phyloP scores from a whole-genome alignment of 192 early-diverging fungal genomes.

The Obelidium mucronatum region DNA sequence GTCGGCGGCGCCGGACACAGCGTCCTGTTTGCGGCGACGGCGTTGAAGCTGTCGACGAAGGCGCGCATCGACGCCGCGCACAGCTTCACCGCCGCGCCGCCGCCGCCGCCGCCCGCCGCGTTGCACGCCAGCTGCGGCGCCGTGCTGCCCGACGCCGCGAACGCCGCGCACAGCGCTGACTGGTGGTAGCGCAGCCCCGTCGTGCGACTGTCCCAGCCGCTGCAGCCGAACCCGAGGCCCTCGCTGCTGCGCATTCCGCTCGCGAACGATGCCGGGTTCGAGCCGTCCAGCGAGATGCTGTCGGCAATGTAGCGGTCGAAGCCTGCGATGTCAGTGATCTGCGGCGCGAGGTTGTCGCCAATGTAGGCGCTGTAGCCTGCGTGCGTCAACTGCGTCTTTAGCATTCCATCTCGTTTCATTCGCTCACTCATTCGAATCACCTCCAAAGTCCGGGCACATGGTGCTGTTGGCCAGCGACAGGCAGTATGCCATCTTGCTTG shows the following conservation, averaged over 20 bases:
- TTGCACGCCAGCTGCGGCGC: no score
- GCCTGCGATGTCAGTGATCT: not conserved
- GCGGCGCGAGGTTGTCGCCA: not conserved
- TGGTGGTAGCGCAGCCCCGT: slow-evolving; percentile 17
- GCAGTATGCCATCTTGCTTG: no score
- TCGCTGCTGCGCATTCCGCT: not conserved
- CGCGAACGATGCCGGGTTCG: not conserved
- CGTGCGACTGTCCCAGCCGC: not conserved
- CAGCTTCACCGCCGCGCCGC: not conserved
- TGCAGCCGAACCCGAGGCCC: not conserved
- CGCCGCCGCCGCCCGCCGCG: not conserved
- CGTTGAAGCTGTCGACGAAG: not conserved
- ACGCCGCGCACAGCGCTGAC: slow-evolving; percentile 10
- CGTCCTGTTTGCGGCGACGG: not conserved
- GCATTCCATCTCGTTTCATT: not conserved
- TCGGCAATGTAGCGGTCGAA: slow-evolving; percentile 3
- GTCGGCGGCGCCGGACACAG: not conserved
- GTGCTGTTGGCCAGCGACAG: slow-evolving; percentile 14
- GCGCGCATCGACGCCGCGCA: not conserved
- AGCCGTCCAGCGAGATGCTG: not conserved
- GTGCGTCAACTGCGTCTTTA: not conserved
- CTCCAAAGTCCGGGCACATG: slow-evolving; percentile 9
- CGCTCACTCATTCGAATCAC: not conserved
- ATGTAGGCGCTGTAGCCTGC: slow-evolving; percentile 16
- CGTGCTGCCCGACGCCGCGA: slow-evolving; percentile 1